Evolutionary conservation across 179 eudicot genomes (phyloP).

Genomic region (Patellifolia procumbens): DNA sequence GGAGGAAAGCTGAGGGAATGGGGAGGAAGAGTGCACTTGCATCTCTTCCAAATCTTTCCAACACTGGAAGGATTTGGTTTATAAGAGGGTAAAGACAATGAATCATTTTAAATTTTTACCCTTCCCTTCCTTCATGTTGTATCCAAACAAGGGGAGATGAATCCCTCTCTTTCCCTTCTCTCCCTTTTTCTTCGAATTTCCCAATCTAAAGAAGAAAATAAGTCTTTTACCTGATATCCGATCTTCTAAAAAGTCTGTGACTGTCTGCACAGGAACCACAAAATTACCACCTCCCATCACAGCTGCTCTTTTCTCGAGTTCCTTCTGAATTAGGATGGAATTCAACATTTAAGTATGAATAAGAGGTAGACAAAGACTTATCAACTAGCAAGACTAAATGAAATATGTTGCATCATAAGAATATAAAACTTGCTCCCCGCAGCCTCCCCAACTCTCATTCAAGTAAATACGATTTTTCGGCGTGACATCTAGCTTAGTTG

Average conservation of each 20-base stretch:
- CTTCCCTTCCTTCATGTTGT: no score
- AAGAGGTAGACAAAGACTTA: not conserved
- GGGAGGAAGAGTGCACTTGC: no score
- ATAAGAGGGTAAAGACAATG: no score
- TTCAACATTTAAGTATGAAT: slow-evolving; percentile 9
- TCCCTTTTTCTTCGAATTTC: no score
- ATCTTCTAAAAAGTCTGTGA: slow-evolving; percentile 73
- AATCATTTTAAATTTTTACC: no score
- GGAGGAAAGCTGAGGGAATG: no score
- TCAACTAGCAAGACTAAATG: not conserved
- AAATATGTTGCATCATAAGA: not conserved
- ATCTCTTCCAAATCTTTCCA: no score
- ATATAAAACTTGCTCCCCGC: no score
- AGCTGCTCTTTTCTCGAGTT: slow-evolving; percentile 72
- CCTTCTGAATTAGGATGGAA: slow-evolving; percentile 45
- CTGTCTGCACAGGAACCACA: slow-evolving; percentile 87
- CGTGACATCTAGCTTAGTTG: not conserved
- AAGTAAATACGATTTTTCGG: not conserved
- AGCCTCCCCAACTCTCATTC: not conserved
- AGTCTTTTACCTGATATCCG: slow-evolving; percentile 66
- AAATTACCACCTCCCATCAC: slow-evolving; percentile 76
- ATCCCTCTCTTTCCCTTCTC: no score
- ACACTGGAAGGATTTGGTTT: no score
- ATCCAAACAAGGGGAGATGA: no score
- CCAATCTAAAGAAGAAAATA: no score